Evolutionary conservation across 257 asterid genomes (phyloP), one percentile per base, ranked within the genome.

Genomic region (Osmanthus fragrans): DNA sequence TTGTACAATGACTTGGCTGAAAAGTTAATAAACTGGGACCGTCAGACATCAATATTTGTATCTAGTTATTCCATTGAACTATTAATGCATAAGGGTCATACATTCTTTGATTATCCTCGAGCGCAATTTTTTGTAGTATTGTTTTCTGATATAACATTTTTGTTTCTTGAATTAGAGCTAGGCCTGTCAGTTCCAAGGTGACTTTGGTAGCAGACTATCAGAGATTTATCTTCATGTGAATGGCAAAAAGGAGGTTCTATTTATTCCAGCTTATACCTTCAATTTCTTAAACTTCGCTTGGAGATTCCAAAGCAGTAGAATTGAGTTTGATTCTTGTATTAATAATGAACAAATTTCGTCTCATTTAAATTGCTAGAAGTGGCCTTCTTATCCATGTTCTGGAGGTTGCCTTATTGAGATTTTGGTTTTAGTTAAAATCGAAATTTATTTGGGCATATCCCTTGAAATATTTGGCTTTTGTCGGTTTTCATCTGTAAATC

Each of bases 131-230:
- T 75, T 16, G 56, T 42, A 11, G 39, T 21, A 49, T 70, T 25
- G 77, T 76, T 83, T 76, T 79, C 93, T 92, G 85, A 92, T 86
- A 56, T 47, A 16, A 32, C 64, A 84, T 81, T 84, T 85, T 87
- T 79, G 82, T 81, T 81, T 84, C 84, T 87, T 82, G 80, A 77
- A 80, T 74, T 87, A 94, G 98, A 92, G 97, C 83, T 92, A 77
- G 97, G 98, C 72, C 81, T 84, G 58, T 94, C 98, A 1, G 96
- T 90, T 56, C 97, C 98, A 47, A 94, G 97, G 97, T 92, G 97
- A 94, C 78, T 65, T 78, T 47, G 80, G 45, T 85, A 63, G 87
- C 87, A 75, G 92, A 80, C 72, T 60, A 54, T 77, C 69, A 33
- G 87, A 81, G 82, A 82, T 78, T 80, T 80, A 40, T 72, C 79